These are phyloP conservation scores for Peterozyma xylosa DNA, from an alignment of 805 yeast species.

Conservation along the genomic window DNA sequence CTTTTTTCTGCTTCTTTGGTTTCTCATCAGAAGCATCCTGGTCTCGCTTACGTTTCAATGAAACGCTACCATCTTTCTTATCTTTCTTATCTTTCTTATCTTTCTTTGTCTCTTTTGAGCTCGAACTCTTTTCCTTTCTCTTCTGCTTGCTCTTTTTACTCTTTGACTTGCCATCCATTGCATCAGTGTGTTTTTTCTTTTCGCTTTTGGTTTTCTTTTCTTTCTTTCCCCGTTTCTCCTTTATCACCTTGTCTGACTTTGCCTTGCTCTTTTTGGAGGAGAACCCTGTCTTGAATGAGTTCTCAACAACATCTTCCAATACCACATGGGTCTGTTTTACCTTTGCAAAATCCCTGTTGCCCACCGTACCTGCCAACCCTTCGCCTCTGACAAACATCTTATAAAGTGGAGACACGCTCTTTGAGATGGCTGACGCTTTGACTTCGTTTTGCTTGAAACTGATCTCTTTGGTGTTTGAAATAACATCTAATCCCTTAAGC, in stretches of 20 bases:
- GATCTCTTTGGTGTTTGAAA: conserved; percentile 21
- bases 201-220: conserved; percentile 16
- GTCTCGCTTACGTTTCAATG: no score
- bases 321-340: conserved; percentile 10
- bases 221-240: conserved; percentile 14
- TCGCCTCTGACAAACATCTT: conserved; percentile 84
- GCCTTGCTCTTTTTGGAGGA: neutral
- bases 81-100: conserved; percentile 6
- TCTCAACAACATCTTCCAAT: conserved; percentile 7
- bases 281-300: conserved; percentile 8
- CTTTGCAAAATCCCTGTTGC: conserved; percentile 20
- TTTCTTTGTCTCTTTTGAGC: neutral
- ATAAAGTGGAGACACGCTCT: conserved; percentile 66
- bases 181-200: conserved; percentile 17
- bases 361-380: conserved; percentile 72
- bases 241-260: conserved; percentile 12
- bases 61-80: neutral
- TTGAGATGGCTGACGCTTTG: conserved; percentile 38
- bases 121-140: conserved; percentile 12
- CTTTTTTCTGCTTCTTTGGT: no score
- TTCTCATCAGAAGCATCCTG: no score
- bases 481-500: conserved; percentile 65
- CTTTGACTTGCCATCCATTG: conserved; percentile 15
- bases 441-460: conserved; percentile 46
- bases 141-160: conserved; percentile 14